Conservation (phyloP, 1,284 basidiomycete genomes). For the Cryptococcus hybrid region DNA sequence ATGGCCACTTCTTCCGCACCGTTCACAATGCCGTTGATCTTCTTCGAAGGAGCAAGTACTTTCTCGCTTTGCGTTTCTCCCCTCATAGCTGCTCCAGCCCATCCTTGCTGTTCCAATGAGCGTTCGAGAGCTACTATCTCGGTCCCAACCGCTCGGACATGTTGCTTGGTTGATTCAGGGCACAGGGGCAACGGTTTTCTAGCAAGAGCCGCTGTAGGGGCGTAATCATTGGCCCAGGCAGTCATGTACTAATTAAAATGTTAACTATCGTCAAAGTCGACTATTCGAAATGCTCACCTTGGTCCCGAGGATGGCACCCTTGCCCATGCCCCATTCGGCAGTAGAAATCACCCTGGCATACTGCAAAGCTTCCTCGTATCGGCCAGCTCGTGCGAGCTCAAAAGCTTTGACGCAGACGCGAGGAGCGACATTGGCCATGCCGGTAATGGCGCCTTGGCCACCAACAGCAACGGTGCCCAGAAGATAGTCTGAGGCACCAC, state of each 20-base stretch:
- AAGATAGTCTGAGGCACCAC: slow-evolving; percentile 44
- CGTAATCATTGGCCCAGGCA: slow-evolving; percentile 16
- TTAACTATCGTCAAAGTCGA: not conserved
- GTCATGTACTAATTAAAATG: slow-evolving; percentile 18
- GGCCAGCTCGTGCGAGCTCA: slow-evolving; percentile 27
- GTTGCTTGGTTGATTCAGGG: slow-evolving; percentile 15
- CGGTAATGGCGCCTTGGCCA: slow-evolving; percentile 43
- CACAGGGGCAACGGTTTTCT: slow-evolving; percentile 23
- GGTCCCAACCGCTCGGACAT: slow-evolving; percentile 14
- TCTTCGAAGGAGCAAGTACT: no score
- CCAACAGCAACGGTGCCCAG: slow-evolving; percentile 31
- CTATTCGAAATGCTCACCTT: slow-evolving; percentile 25
- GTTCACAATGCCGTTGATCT: no score
- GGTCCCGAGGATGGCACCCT: slow-evolving; percentile 33
- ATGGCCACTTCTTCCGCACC: no score
- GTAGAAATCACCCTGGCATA: slow-evolving; percentile 14
- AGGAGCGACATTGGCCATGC: slow-evolving; percentile 41
- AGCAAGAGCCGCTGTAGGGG: slow-evolving; percentile 13
- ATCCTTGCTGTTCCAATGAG: slow-evolving; percentile 22
- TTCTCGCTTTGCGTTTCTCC: no score
- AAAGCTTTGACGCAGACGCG: slow-evolving; percentile 28
- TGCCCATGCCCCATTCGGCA: slow-evolving; percentile 37
- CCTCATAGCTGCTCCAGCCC: slow-evolving; percentile 7
- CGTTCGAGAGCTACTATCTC: slow-evolving; percentile 25
- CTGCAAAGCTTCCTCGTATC: slow-evolving; percentile 24